These are phyloP conservation scores for Otatea glauca DNA, from an alignment of 176 grass and related monocot genomes.

Conservation along the genomic window DNA sequence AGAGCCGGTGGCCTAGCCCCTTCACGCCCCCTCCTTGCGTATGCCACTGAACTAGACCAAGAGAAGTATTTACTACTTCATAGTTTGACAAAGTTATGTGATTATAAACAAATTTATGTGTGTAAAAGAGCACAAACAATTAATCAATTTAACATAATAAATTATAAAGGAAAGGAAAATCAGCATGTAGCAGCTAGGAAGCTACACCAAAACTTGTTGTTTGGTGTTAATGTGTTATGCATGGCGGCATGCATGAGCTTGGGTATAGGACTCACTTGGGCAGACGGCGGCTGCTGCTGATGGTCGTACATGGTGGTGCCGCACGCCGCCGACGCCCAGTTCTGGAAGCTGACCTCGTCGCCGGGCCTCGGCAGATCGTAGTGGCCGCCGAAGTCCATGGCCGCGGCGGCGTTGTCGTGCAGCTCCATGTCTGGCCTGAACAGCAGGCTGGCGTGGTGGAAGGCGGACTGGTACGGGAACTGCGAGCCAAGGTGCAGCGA, in stretches of 20 bases:
- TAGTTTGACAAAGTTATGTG: neutral
- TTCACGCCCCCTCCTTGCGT: no score
- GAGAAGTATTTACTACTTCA: neutral
- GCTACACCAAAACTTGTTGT: neutral
- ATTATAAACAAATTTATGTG: neutral
- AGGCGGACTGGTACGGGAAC: constrained; percentile 52
- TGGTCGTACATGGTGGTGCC: constrained; percentile 56
- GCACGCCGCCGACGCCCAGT: constrained; percentile 64
- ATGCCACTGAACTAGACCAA: neutral
- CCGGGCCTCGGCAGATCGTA: constrained; percentile 60
- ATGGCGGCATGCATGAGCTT: neutral
- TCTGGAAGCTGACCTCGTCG: constrained; percentile 73
- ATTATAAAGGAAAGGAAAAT: neutral
- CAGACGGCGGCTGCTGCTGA: constrained; percentile 46
- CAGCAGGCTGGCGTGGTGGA: constrained; percentile 51
- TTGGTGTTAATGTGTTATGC: neutral
- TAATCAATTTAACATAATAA: neutral
- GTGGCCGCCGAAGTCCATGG: constrained; percentile 48
- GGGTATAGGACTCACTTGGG: constrained; percentile 58
- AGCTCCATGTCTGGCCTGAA: constrained; percentile 62
- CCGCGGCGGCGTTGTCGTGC: constrained; percentile 13
- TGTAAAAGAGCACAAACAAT: neutral
- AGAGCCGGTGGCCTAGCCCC: no score
- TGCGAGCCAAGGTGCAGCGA: constrained; percentile 54
- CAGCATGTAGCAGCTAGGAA: neutral